Evolutionary conservation across 2,329 filamentous ascomycete species (phyloP).

Genomic region (Pseudogymnoascus sp.): DNA sequence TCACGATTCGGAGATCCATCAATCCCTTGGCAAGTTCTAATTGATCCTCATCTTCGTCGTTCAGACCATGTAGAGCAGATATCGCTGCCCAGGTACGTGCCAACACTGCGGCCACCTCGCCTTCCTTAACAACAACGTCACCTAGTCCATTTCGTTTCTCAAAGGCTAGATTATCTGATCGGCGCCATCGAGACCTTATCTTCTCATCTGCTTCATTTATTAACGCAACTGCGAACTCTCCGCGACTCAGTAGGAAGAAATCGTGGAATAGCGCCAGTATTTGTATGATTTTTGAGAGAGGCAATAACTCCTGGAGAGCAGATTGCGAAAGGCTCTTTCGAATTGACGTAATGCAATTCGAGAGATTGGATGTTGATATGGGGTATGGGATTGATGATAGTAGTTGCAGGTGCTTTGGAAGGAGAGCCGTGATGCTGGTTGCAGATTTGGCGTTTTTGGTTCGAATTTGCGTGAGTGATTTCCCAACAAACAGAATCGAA

Average conservation of each 20-base stretch:
- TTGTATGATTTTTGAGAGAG: constrained; percentile 66
- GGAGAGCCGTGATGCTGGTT: constrained; percentile 34
- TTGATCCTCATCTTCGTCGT: constrained; percentile 65
- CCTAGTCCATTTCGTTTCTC: constrained; percentile 52
- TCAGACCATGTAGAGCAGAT: constrained; percentile 60
- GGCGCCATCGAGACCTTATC: constrained; percentile 63
- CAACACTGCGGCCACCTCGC: constrained; percentile 72
- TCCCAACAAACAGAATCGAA: constrained; percentile 86
- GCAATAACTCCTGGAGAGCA: constrained; percentile 73
- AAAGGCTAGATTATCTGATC: constrained; percentile 50
- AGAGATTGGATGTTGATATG: constrained; percentile 62
- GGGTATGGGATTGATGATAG: constrained; percentile 65
- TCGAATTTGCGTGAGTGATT: constrained; percentile 77
- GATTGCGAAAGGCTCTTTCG: constrained; percentile 76
- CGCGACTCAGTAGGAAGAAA: constrained; percentile 79
- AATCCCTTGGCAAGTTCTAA: constrained; percentile 76
- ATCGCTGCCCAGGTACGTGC: constrained; percentile 72
- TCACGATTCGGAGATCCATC: constrained; percentile 58
- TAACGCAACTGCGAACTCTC: constrained; percentile 84
- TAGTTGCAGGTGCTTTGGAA: constrained; percentile 60
- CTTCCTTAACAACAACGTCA: constrained; percentile 70
- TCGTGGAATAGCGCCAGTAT: constrained; percentile 70
- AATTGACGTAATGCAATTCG: constrained; percentile 65
- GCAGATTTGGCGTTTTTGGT: constrained; percentile 38
- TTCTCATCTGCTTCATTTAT: constrained; percentile 79